Conservation (phyloP, 208 protist species). For the Leishmania mexicana region DNA sequence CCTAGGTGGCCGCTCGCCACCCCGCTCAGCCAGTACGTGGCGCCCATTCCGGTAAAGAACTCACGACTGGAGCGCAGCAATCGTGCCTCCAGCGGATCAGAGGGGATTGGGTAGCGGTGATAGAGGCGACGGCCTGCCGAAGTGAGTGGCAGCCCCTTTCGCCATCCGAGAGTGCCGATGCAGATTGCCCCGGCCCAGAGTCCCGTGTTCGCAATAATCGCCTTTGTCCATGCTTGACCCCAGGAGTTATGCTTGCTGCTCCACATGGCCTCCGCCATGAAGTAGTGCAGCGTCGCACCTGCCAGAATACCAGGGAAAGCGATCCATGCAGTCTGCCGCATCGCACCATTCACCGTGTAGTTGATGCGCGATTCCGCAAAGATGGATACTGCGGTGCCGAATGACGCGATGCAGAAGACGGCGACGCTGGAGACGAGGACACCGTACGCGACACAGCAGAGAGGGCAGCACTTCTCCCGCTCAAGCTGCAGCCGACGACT, state of each 20-base stretch:
- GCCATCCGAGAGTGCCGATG: slow-evolving; percentile 66
- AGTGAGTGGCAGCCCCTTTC: slow-evolving; percentile 54
- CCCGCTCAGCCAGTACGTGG: slow-evolving; percentile 82
- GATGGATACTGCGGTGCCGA: slow-evolving; percentile 59
- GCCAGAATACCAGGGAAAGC: slow-evolving; percentile 66
- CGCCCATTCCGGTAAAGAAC: slow-evolving; percentile 86
- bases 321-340: slow-evolving; percentile 78
- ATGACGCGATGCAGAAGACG: slow-evolving; percentile 48
- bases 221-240: slow-evolving; percentile 90
- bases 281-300: slow-evolving; percentile 78
- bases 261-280: slow-evolving; percentile 88
- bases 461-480: slow-evolving; percentile 59
- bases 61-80: slow-evolving; percentile 59
- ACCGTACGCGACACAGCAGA: slow-evolving; percentile 82
- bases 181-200: slow-evolving; percentile 62
- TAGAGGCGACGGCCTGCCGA: slow-evolving; percentile 65
- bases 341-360: slow-evolving; percentile 78
- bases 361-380: slow-evolving; percentile 67
- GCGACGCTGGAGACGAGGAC: slow-evolving; percentile 53
- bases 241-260: slow-evolving; percentile 76
- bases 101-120: slow-evolving; percentile 78
- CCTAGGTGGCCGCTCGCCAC: slow-evolving; percentile 71
- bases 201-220: slow-evolving; percentile 64
- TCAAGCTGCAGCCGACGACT: slow-evolving; percentile 22
- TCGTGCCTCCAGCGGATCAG: slow-evolving; percentile 71